Base-by-base conservation (phyloP, 2,329 filamentous ascomycete species). In the Phaeosphaeria sp. region DNA sequence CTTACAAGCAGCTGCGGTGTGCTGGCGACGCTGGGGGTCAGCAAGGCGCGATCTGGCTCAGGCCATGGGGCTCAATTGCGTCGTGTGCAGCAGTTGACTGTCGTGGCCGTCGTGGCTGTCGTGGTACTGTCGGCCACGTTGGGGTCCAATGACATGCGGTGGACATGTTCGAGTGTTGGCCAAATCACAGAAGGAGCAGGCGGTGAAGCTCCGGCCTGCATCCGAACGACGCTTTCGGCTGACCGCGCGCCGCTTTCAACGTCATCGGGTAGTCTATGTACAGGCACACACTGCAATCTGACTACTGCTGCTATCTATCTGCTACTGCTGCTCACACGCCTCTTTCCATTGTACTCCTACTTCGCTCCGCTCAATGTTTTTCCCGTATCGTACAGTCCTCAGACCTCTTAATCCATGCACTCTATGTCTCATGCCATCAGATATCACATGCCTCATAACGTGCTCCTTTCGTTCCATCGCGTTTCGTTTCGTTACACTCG, bases 1-100 rank as follows among this genome's bases (percentile, higher is more conserved):
- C 30, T 36, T 13, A 36, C 30, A 36, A 36, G 30, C 15, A n/a
- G 11, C 30, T 13, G 25, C 25, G 11, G 25, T 6, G 47, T 58
- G 64, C 61, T 57, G 45, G 51, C 25, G 51, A 21, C 50, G 61
- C 52, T 52, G 58, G 58, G 39, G 39, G 43, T 49, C 43, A 40
- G 48, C 33, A 53, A 53, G 48, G 36, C 50, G 36, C 51, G 58
- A 33, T 60, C 42, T 60, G 52, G 39, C 43, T 50, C 47, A 53
- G 53, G 63, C 66, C 68, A 67, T 72, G 64, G 66, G 55, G 55
- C 51, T 74, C 72, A 74, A 74, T 75, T 72, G 68, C 63, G 51
- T 20, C 58, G 60, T 45, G 56, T 54, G 54, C 58, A 59, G 59
- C 50, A 60, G 53, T 60, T n/a, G n/a, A n/a, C n/a, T n/a, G n/a